Percentiles rank a stretch among this genome's conserved stretches.
phyloP scores from a whole-genome alignment of 192 early-diverging fungal species.

The Coemansia umbellata region DNA sequence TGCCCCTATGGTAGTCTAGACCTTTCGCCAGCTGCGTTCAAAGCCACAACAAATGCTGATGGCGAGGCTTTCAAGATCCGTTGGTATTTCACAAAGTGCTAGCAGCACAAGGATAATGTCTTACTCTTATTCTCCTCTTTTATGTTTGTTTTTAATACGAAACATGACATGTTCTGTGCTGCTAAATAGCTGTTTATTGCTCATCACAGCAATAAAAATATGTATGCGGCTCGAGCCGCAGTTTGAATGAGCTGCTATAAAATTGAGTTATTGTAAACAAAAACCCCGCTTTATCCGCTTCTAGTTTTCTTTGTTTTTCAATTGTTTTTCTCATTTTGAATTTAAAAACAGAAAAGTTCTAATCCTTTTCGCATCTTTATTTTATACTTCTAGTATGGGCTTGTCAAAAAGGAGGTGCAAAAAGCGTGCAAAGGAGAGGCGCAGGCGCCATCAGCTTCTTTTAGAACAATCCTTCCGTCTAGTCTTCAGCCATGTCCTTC shows the following conservation, averaged over 20 bases:
- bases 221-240: too few species aligned
- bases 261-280: too few species aligned
- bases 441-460: not conserved
- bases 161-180: too few species aligned
- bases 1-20: conserved; percentile 46
- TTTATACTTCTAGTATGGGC: too few species aligned
- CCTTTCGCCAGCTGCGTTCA: conserved; percentile 49
- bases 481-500: conserved; percentile 15
- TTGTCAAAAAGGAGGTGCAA: not conserved
- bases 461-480: conserved; percentile 9
- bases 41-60: conserved; percentile 19
- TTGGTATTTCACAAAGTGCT: conserved; percentile 42
- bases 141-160: not conserved
- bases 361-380: too few species aligned
- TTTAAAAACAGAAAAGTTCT: too few species aligned
- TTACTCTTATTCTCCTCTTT: not conserved
- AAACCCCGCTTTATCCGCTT: too few species aligned
- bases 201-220: too few species aligned
- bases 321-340: too few species aligned
- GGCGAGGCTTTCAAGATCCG: conserved; percentile 22
- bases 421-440: not conserved
- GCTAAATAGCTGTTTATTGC: too few species aligned
- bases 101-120: not conserved
- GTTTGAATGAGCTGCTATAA: too few species aligned
- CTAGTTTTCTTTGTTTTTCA: not conserved